Conservation (phyloP, 208 protist genomes). For the Blastocrithidia nonstop region DNA sequence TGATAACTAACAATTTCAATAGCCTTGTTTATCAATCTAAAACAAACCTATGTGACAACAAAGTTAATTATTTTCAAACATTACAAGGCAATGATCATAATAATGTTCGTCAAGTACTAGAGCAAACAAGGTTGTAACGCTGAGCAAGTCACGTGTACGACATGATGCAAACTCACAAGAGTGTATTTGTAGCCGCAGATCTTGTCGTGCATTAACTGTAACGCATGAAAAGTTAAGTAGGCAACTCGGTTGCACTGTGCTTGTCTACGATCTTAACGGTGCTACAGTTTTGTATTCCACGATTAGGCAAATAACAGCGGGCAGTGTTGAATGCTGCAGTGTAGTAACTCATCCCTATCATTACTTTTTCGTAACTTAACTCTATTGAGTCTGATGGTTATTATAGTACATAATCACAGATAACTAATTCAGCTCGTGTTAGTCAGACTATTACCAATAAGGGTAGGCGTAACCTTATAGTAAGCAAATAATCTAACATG, state of each 20-base stretch:
- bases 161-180: slow-evolving; percentile 42
- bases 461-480: no score
- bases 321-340: slow-evolving; percentile 41
- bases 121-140: slow-evolving; percentile 18
- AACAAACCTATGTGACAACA: no score
- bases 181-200: slow-evolving; percentile 75
- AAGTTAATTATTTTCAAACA: no score
- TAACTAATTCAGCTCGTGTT: no score
- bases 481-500: no score
- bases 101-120: slow-evolving; percentile 6
- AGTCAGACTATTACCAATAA: no score
- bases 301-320: slow-evolving; percentile 19
- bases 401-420: no score
- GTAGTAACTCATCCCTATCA: slow-evolving; percentile 52
- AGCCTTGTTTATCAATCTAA: no score
- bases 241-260: slow-evolving; percentile 37
- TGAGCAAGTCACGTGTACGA: slow-evolving; percentile 49
- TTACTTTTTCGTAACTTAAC: slow-evolving; percentile 76
- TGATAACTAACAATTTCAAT: no score
- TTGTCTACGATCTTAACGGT: slow-evolving; percentile 53
- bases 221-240: slow-evolving; percentile 13
- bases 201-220: slow-evolving; percentile 47
- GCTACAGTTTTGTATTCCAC: slow-evolving; percentile 39
- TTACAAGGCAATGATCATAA: slow-evolving; percentile 15
- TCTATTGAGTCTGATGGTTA: no score